Base-by-base conservation (phyloP, 345 rosid species). In the Gossypium thurberi region DNA sequence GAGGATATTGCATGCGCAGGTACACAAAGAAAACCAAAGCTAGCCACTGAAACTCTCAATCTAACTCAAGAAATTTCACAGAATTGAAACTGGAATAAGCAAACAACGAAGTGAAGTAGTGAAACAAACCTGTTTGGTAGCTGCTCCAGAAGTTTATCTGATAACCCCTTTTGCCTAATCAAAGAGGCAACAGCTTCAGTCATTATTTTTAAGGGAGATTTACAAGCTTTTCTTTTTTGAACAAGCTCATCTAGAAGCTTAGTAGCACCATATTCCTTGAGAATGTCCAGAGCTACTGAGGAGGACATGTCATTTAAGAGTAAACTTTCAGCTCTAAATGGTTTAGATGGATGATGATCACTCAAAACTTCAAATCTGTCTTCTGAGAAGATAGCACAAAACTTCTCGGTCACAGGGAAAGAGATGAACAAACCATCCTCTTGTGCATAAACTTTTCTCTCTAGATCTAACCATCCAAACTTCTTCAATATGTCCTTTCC, bases 401-500 rank as follows among this genome's bases (percentile, higher is more conserved):
- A 90, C 20, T 75, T 84, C 73, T 86, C 84, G 18, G 85, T 92
- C 83, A 94, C 87, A 4, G 97, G 98, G 81, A 94, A 92, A 81
- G 87, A 90, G 52, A 92, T 85, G 71, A 74, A 82, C 52, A 79
- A 74, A 59, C 91, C 90, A 76, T 86, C 84, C 59, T 76, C 83
- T 68, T 56, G 64, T 47, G 86, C 78, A 69, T 79, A 83, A 50
- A 81, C 91, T 75, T 92, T 94, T 78, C 97, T 92, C 73, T 82
- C 81, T 55, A 84, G 90, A 80, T 92, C 96, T 81, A 94, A 81
- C 98, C 98, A 94, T 63, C 97, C 90, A 59, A 87, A 87, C 71
- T 76, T 89, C 87, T 90, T 94, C 82, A 94, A 78, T 7, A 88
- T 78, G 83, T 90, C 98, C 81, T 94, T 90, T 72, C 90, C 97